phyloP scores from a whole-genome alignment of 768 basidiomycete species.

The Macrolepiota fuliginosa region DNA sequence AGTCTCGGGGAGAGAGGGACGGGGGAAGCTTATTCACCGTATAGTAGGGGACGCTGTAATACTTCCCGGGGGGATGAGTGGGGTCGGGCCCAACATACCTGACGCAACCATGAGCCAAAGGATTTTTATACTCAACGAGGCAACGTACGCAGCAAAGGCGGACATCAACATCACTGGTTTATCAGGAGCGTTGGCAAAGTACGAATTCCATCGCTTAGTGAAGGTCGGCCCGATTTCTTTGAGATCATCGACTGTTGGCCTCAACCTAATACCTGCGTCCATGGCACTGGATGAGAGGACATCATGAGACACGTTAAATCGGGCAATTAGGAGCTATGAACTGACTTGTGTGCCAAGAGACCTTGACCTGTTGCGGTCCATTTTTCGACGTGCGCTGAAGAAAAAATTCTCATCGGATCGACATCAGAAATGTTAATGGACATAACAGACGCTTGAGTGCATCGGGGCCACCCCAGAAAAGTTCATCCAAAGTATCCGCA shows the following conservation, averaged over 20 bases:
- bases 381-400: conserved; percentile 18
- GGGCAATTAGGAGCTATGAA: background rate
- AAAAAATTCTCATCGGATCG: background rate
- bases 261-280: conserved; percentile 55
- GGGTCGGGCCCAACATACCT: conserved; percentile 20
- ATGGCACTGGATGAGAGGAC: conserved; percentile 34
- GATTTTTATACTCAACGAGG: background rate
- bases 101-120: background rate
- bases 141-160: conserved; percentile 36
- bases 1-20: background rate
- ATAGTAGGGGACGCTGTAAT: conserved; percentile 19
- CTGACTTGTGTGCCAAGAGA: conserved; percentile 52
- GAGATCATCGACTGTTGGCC: conserved; percentile 50
- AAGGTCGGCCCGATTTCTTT: conserved; percentile 50
- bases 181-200: conserved; percentile 50
- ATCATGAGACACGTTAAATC: background rate
- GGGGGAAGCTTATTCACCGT: conserved; percentile 11
- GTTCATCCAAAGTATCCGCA: conserved; percentile 45
- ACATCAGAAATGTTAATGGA: background rate
- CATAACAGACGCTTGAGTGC: conserved; percentile 36
- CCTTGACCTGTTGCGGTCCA: conserved; percentile 40
- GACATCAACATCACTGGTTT: conserved; percentile 51
- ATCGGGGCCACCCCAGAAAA: conserved; percentile 38
- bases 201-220: conserved; percentile 43
- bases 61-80: conserved; percentile 19